Conservation (phyloP, 1,284 basidiomycete species). For the Cryptococcus sp. region DNA sequence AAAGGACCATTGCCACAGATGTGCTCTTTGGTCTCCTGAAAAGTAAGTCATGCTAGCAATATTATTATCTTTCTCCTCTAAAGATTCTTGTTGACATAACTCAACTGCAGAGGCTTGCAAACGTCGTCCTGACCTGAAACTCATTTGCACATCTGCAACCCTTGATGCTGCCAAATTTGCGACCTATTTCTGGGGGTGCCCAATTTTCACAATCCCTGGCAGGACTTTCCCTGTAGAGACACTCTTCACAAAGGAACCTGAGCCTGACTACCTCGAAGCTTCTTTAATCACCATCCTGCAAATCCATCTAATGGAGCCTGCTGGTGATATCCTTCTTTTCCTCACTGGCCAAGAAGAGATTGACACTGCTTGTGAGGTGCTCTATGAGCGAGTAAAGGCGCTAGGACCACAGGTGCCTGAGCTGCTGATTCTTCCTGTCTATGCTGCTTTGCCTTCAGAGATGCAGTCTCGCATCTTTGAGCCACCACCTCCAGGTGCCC, state of each 20-base stretch:
- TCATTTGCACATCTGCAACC: conserved; percentile 97
- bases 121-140: conserved; percentile 87
- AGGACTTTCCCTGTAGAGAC: conserved; percentile 98
- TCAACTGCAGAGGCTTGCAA: conserved; percentile 78
- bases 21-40: conserved; percentile 95
- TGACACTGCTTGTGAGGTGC: conserved; percentile 93
- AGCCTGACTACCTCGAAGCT: conserved; percentile 96
- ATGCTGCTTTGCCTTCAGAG: conserved; percentile 94
- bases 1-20: conserved; percentile 96
- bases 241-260: conserved; percentile 97
- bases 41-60: conserved; percentile 58
- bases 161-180: conserved; percentile 99
- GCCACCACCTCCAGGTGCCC: conserved; percentile 89
- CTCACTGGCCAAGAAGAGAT: conserved; percentile 99
- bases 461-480: conserved; percentile 98
- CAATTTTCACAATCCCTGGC: conserved; percentile 99
- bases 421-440: conserved; percentile 92
- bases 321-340: conserved; percentile 94
- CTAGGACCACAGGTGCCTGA: conserved; percentile 96
- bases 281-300: conserved; percentile 99
- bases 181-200: conserved; percentile 96
- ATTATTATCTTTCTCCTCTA: neutral
- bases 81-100: conserved; percentile 2
- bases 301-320: conserved; percentile 96
- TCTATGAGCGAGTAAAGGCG: conserved; percentile 97